phyloP scores from a whole-genome alignment of 225 moss, liverwort and hornwort species.

The Pseudoscleropodium purum region DNA sequence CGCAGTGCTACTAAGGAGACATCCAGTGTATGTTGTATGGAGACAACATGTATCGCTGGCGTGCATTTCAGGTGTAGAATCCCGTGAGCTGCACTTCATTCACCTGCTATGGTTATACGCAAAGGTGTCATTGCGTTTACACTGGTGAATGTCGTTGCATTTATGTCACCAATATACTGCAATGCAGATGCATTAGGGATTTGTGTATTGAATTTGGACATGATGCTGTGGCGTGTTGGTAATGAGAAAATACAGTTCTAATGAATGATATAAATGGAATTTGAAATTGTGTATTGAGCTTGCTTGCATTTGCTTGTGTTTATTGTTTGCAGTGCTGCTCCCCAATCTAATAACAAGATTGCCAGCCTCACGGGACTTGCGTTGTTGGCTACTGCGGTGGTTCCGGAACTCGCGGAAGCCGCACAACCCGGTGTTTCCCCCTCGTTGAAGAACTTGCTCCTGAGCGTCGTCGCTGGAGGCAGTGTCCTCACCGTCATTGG shows the following conservation, averaged over 20 bases:
- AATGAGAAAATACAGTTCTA: no score
- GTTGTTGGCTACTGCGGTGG: constrained; percentile 61
- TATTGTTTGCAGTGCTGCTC: constrained; percentile 39
- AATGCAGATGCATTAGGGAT: neutral
- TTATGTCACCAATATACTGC: no score
- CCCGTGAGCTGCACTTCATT: neutral
- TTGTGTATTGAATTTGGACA: neutral
- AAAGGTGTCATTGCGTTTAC: neutral
- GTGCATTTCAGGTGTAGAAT: neutral
- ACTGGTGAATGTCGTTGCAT: neutral
- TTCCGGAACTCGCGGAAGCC: constrained; percentile 87
- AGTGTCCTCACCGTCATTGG: constrained; percentile 43
- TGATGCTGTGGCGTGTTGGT: no score
- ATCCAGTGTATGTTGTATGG: neutral
- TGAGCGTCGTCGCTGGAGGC: constrained; percentile 82
- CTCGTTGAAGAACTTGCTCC: constrained; percentile 84
- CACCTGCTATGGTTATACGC: neutral
- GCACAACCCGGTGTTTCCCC: constrained; percentile 76
- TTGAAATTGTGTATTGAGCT: neutral
- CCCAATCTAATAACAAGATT: constrained; percentile 41
- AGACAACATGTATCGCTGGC: neutral
- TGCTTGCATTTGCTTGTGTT: neutral
- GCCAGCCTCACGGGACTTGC: constrained; percentile 54
- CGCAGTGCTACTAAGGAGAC: neutral
- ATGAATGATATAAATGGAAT: neutral